Evolutionary conservation across 202 grass and related monocot species (phyloP), one percentile per base, ranked within the genome.

Genomic region (Panicum hallii): DNA sequence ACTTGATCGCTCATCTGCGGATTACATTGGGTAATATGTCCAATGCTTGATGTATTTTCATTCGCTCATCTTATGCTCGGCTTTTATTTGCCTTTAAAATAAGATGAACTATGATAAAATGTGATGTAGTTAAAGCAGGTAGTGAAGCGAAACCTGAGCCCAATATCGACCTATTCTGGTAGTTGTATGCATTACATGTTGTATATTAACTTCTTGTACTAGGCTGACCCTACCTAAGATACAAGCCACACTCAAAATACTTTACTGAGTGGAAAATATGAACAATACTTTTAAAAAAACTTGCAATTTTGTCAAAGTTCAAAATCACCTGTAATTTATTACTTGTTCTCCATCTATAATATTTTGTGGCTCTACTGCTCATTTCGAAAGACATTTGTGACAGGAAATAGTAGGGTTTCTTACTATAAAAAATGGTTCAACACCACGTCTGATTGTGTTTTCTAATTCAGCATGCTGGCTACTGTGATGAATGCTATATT

Each of bases 401-500:
- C 41, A 42, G 52, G 7, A 32, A 20, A 61, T 56, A 2, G 0
- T 23, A 30, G 28, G 20, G 46, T 79, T 69, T 63, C 4, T 80
- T 10, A n/a, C 19, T 72, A 47, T 10, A 56, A 38, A 47, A 78
- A 70, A 79, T 67, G 64, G 32, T 44, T 79, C 3, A 16, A 10
- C 14, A 11, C 1, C 64, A 5, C 0, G 56, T 64, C 34, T 90
- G 53, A 80, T 9, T 0, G 8, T 45, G 14, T 91, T 50, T 55
- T 53, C 46, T 58, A 56, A 79, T 92, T 75, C 72, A 99, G 97
- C 48, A 99, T 99, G 97, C 78, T 99, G 80, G 93, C 93, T 28
- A 99, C 97, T 77, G 97, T 96, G 60, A 99, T 99, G 97, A 99
- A 99, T 92, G 97, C 97, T 32, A 96, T 99, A 84, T 99, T 96